Conservation (phyloP, 2,329 filamentous ascomycete genomes). For the Chrysoporthe deuterocubensis region DNA sequence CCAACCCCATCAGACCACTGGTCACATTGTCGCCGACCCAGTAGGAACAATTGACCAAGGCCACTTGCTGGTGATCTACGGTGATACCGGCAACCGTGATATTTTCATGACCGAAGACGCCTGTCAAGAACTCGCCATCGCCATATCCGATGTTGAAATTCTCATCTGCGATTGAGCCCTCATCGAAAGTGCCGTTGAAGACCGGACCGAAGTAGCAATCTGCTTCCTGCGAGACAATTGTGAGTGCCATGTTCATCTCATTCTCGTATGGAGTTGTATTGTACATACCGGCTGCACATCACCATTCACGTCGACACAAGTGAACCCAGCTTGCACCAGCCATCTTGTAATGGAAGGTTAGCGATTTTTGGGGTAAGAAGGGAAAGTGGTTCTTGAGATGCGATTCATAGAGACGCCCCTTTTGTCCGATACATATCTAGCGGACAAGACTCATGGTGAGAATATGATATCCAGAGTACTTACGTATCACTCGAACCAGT, state of each 20-base stretch:
- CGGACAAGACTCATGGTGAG: not conserved
- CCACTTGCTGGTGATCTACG: slow-evolving; percentile 50
- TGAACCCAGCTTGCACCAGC: slow-evolving; percentile 24
- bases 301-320: slow-evolving; percentile 18
- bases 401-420: not conserved
- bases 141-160: slow-evolving; percentile 50
- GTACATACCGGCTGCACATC: slow-evolving; percentile 13
- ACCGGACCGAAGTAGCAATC: slow-evolving; percentile 34
- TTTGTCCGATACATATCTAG: not conserved
- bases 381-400: not conserved
- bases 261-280: not conserved
- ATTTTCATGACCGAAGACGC: slow-evolving; percentile 43
- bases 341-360: slow-evolving; percentile 3
- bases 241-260: not conserved
- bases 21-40: slow-evolving; percentile 50
- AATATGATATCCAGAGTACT: not conserved
- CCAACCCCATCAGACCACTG: slow-evolving; percentile 55
- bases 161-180: slow-evolving; percentile 40
- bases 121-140: slow-evolving; percentile 46
- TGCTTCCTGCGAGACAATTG: slow-evolving; percentile 5
- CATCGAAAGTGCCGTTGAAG: slow-evolving; percentile 40
- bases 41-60: slow-evolving; percentile 46
- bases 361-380: not conserved
- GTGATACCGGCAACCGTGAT: slow-evolving; percentile 51
- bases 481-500: slow-evolving; percentile 25